Conservation (phyloP, 106 monocot genomes). For the Acorus gramineus region DNA sequence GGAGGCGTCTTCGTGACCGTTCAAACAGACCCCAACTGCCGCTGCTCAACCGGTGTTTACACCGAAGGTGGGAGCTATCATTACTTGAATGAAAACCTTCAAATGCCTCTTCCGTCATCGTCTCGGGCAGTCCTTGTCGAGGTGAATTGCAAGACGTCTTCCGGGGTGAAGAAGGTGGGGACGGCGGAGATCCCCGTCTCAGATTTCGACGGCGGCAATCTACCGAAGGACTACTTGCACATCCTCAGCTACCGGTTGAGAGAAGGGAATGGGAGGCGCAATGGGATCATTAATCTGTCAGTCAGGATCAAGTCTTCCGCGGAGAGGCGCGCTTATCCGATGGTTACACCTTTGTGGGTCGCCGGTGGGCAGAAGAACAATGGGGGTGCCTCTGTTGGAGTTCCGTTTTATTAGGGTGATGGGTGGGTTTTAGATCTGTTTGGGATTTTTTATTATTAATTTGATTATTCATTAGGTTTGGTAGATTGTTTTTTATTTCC, state of each 20-base stretch:
- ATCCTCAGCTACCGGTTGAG: slow-evolving; percentile 11
- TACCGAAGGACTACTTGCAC: slow-evolving; percentile 4
- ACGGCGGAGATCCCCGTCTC: not conserved
- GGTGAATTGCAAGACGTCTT: slow-evolving; percentile 1
- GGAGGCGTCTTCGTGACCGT: slow-evolving; percentile 6
- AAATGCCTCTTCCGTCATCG: not conserved
- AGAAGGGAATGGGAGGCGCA: not conserved
- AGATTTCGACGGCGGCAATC: slow-evolving; percentile 2
- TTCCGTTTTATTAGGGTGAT: too few species aligned
- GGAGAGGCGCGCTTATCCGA: too few species aligned
- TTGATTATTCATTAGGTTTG: too few species aligned
- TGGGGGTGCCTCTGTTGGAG: too few species aligned
- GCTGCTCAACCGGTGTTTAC: not conserved
- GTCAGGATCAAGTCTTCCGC: not conserved
- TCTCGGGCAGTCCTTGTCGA: slow-evolving; percentile 1
- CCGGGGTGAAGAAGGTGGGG: not conserved
- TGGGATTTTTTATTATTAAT: too few species aligned
- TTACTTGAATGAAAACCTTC: slow-evolving; percentile 3
- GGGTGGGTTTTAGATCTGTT: too few species aligned
- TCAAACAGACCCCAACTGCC: not conserved
- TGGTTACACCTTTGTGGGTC: too few species aligned
- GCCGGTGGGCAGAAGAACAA: too few species aligned
- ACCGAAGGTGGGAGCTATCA: slow-evolving; percentile 2
- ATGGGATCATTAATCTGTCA: slow-evolving; percentile 9
- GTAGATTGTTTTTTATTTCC: too few species aligned